These are phyloP conservation scores for Cylindrodendrum hubeiense DNA, from an alignment of 2,329 filamentous ascomycete genomes.

Conservation along the genomic window DNA sequence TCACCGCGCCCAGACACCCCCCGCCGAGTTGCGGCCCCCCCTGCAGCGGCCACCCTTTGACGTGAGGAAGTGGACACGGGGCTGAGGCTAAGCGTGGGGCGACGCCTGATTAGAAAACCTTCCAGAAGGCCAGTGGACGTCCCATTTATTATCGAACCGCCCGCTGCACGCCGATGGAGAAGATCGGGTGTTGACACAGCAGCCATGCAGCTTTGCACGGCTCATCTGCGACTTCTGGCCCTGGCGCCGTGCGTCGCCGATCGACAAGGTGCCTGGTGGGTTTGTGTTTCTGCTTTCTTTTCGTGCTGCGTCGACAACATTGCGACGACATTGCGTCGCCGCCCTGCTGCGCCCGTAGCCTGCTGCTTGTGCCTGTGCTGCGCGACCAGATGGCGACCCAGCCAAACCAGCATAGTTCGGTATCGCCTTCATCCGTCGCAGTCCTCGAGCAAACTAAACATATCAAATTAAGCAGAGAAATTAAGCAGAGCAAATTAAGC, in stretches of 20 bases:
- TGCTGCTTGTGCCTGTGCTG: neutral
- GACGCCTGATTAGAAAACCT: neutral
- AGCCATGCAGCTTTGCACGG: neutral
- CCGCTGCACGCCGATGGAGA: neutral
- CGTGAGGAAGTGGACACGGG: neutral
- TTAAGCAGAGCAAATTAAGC: neutral
- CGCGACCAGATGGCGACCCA: neutral
- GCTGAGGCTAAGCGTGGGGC: neutral
- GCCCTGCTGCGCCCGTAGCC: conserved; percentile 8
- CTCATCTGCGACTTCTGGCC: neutral
- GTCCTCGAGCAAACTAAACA: too few species aligned
- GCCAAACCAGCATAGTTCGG: neutral
- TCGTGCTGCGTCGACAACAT: neutral
- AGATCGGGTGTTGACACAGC: conserved; percentile 11
- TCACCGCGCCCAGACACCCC: neutral
- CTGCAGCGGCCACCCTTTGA: neutral
- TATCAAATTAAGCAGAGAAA: too few species aligned
- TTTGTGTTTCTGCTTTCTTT: neutral
- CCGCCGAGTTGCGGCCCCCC: neutral
- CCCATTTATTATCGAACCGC: neutral
- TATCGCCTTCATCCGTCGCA: neutral
- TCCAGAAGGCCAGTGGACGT: conserved; percentile 7
- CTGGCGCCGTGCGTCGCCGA: neutral
- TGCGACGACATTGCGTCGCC: conserved; percentile 2
- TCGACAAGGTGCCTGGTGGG: neutral